Evolutionary conservation across 1,284 basidiomycete species (phyloP).

Genomic region (Cutaneotrichosporon cavernicola): DNA sequence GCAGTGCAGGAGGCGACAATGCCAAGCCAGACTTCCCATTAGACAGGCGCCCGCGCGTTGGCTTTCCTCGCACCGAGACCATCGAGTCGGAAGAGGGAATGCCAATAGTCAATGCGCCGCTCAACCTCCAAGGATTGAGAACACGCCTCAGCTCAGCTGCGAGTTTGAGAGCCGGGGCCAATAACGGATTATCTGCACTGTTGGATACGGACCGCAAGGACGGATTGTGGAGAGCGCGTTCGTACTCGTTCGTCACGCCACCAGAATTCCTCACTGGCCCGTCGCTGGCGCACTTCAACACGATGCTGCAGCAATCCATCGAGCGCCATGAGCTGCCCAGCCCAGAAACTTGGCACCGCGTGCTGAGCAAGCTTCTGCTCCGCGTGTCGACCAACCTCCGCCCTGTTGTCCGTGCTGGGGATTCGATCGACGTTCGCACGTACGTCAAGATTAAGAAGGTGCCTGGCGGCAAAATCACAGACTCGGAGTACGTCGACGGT

Average conservation of each 20-base stretch:
- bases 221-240: constrained; percentile 48
- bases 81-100: constrained; percentile 33
- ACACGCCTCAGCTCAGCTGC: constrained; percentile 41
- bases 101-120: constrained; percentile 3
- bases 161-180: constrained; percentile 40
- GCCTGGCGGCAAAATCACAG: constrained; percentile 83
- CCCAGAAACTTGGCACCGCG: constrained; percentile 79
- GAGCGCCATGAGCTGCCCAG: constrained; percentile 71
- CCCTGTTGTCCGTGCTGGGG: constrained; percentile 60
- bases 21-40: constrained; percentile 18
- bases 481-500: constrained; percentile 96
- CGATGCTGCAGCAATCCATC: constrained; percentile 74
- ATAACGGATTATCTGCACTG: constrained; percentile 41
- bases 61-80: constrained; percentile 44
- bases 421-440: constrained; percentile 84
- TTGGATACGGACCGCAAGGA: constrained; percentile 46
- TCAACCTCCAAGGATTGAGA: constrained; percentile 36
- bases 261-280: constrained; percentile 68
- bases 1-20: background rate
- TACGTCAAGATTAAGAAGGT: constrained; percentile 99
- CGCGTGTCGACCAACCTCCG: constrained; percentile 50
- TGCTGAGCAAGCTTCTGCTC: constrained; percentile 64
- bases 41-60: constrained; percentile 24
- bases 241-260: constrained; percentile 41
- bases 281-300: constrained; percentile 80